Percentiles rank a stretch among this genome's conserved stretches.
phyloP scores from a whole-genome alignment of 2,329 filamentous ascomycete species.

The Colletotrichum liaoningense region DNA sequence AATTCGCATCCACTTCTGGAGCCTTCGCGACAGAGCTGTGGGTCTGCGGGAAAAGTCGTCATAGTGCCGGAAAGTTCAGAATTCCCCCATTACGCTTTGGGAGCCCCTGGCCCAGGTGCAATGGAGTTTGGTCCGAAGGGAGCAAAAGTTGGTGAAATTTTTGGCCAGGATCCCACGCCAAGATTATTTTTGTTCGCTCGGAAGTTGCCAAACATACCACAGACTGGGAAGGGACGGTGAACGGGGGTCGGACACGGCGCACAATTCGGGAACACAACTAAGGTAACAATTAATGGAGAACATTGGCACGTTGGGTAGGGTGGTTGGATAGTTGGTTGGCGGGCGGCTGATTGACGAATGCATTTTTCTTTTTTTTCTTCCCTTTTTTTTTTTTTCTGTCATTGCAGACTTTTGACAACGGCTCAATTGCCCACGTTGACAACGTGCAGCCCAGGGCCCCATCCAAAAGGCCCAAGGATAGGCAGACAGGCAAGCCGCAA shows the following conservation, averaged over 20 bases:
- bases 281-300: not conserved
- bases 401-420: constrained; percentile 18
- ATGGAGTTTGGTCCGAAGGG: constrained; percentile 6
- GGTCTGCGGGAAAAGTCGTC: constrained; percentile 29
- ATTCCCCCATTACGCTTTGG: constrained; percentile 12
- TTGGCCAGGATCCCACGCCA: not conserved
- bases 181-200: not conserved
- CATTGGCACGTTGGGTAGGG: too few species aligned
- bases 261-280: constrained; percentile 19
- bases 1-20: constrained; percentile 22
- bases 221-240: not conserved
- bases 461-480: not conserved
- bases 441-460: not conserved
- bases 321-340: too few species aligned
- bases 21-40: constrained; percentile 22
- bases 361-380: not conserved
- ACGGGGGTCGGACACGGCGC: constrained; percentile 20
- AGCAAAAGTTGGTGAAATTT: not conserved
- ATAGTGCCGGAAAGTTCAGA: constrained; percentile 23
- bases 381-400: not conserved
- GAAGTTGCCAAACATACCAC: constrained; percentile 15
- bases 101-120: not conserved
- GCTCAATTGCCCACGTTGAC: constrained; percentile 28
- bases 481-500: not conserved
- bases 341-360: constrained; percentile 8